Evolutionary conservation across 2,329 filamentous ascomycete species (phyloP), one percentile per base, ranked within the genome.

Genomic region (Hypocreales sp.): DNA sequence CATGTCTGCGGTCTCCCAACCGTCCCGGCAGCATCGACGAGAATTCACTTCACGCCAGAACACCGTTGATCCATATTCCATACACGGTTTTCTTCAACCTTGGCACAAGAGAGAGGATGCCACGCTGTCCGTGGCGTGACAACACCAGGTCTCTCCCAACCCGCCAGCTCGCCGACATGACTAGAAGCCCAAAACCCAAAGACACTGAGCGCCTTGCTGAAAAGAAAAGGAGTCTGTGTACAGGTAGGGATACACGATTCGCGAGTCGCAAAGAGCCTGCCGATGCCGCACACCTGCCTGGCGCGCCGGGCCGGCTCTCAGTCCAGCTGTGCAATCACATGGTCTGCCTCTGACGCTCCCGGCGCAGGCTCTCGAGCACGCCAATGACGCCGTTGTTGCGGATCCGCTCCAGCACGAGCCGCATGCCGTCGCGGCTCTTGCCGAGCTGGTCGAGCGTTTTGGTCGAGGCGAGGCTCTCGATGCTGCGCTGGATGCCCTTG

Each of bases 341-440:
- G n/a, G 24, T 17, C 27, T 52, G 48, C 28, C 41, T 41, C 22
- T 55, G 48, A 29, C 56, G 54, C 35, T 60, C 56, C 23, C 53
- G 45, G 22, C 66, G 58, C 37, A 67, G 53, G 26, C 65, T 58
- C 45, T 73, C 68, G 19, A 73, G 48, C 17, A 72, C 65, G 21
- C 64, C 63, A 30, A 71, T 64, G 31, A 71, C 60, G 17, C 67
- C 64, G 22, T 61, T 67, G 47, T 67, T 66, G 25, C 68, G 61
- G 28, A 73, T 55, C 25, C 80, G 62, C 50, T 84, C 78, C 14
- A 90, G 61, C 7, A 90, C 80, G 20, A 86, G 70, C 31, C 70
- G 73, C 81, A 90, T 87, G 26, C 81, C 81, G 47, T 86, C 78
- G 26, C 78, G 72, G 39, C 79, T 81, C 56, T 86, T 86, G 27